Conservation (phyloP, 176 grass and related monocot genomes). For the Oryza nivara region DNA sequence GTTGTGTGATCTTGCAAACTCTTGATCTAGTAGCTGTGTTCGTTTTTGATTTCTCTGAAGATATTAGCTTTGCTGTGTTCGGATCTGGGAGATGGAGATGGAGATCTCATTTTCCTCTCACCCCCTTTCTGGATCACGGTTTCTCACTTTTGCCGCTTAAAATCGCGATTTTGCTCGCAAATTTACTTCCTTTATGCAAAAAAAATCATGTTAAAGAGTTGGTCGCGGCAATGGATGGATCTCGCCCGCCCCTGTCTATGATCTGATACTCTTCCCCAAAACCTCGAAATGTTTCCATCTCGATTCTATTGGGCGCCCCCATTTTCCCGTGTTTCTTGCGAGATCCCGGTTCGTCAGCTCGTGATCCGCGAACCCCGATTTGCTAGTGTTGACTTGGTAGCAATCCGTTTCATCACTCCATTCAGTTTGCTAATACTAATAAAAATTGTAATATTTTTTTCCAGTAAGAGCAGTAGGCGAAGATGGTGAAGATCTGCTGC, state of each 20-base stretch:
- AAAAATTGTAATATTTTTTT: neutral
- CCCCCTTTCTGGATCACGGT: neutral
- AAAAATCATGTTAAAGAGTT: neutral
- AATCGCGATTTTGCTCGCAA: neutral
- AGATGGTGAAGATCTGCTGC: slow-evolving; percentile 98
- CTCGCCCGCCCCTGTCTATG: neutral
- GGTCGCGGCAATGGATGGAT: neutral
- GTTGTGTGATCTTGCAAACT: neutral
- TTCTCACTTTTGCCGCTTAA: neutral
- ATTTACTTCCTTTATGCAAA: neutral
- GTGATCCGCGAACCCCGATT: slow-evolving; percentile 6
- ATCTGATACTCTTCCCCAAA: neutral
- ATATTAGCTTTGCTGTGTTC: neutral
- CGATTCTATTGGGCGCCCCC: neutral
- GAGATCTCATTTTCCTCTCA: neutral
- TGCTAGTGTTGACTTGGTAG: neutral
- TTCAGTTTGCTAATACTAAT: neutral
- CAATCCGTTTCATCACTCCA: neutral
- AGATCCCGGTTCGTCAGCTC: slow-evolving; percentile 11
- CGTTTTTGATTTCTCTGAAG: slow-evolving; percentile 19
- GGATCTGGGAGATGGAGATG: slow-evolving; percentile 38
- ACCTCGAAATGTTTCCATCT: too few species aligned
- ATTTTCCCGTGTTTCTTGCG: slow-evolving; percentile 8
- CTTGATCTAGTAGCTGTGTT: neutral
- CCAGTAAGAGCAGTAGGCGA: slow-evolving; percentile 20